phyloP scores from a whole-genome alignment of 208 protist genomes.

The Sergeia podlipaevii region DNA sequence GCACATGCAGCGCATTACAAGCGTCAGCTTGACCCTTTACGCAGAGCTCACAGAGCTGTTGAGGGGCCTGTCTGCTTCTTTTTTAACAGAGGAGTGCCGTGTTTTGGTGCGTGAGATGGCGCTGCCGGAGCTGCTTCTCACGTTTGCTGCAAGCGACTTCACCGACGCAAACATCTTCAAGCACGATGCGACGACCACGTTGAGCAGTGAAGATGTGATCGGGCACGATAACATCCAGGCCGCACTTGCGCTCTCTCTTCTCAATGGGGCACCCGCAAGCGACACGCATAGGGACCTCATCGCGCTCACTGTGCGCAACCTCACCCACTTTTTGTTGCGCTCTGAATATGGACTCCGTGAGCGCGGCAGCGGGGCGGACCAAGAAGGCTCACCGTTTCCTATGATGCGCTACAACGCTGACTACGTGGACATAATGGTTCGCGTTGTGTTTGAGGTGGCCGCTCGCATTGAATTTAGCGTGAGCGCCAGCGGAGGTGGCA shows the following conservation, averaged over 20 bases:
- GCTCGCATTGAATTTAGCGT: no score
- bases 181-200: slow-evolving; percentile 1
- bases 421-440: not conserved
- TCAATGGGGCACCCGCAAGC: no score
- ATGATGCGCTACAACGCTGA: not conserved
- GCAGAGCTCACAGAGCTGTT: slow-evolving; percentile 57
- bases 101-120: slow-evolving; percentile 45
- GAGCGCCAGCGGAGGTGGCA: slow-evolving; percentile 9
- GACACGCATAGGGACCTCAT: slow-evolving; percentile 29
- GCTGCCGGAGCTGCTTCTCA: slow-evolving; percentile 43
- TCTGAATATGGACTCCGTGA: slow-evolving; percentile 34
- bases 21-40: slow-evolving; percentile 45
- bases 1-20: slow-evolving; percentile 17
- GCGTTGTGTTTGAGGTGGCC: not conserved
- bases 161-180: slow-evolving; percentile 12
- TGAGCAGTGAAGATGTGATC: no score
- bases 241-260: no score
- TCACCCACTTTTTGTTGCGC: slow-evolving; percentile 48
- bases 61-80: slow-evolving; percentile 40
- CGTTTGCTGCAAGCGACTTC: slow-evolving; percentile 30
- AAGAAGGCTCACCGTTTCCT: not conserved
- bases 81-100: slow-evolving; percentile 57
- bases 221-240: no score
- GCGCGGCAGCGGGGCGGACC: not conserved
- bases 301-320: slow-evolving; percentile 47